These are phyloP conservation scores for Pseudotsuga menziesii DNA, from an alignment of 75 land plant species.

Conservation along the genomic window DNA sequence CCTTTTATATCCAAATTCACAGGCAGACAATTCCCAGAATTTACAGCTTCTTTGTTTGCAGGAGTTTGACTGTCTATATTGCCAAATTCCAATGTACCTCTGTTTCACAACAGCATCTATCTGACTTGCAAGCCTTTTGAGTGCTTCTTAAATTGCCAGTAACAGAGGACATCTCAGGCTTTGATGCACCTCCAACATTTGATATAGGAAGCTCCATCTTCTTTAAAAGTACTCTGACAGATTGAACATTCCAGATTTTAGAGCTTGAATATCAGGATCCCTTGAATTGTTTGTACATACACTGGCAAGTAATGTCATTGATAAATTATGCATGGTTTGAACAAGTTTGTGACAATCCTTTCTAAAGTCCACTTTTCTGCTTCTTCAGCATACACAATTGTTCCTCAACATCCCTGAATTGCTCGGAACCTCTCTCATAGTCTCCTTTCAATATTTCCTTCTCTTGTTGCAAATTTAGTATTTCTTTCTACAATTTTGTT, in stretches of 20 bases:
- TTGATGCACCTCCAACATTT: neutral
- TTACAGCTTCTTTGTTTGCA: no score
- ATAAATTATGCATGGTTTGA: no score
- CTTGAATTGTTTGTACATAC: neutral
- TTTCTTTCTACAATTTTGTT: slow-evolving; percentile 2
- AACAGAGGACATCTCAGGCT: neutral
- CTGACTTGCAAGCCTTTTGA: no score
- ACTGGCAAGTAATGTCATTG: neutral
- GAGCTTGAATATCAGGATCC: neutral
- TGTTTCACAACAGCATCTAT: no score
- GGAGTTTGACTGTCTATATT: no score
- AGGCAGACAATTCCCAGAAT: no score
- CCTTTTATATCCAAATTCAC: no score
- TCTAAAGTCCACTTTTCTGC: neutral
- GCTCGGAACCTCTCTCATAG: neutral
- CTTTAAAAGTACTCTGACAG: neutral
- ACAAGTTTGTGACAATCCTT: no score
- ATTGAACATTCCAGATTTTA: neutral
- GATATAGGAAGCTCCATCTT: neutral
- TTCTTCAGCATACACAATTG: slow-evolving; percentile 5
- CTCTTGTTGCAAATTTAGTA: neutral
- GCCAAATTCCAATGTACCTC: no score
- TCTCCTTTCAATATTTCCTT: neutral
- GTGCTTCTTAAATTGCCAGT: neutral
- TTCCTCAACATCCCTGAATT: neutral